Conservation (phyloP, 148 eudicot genomes). For the Rhododendron ferrugineum region DNA sequence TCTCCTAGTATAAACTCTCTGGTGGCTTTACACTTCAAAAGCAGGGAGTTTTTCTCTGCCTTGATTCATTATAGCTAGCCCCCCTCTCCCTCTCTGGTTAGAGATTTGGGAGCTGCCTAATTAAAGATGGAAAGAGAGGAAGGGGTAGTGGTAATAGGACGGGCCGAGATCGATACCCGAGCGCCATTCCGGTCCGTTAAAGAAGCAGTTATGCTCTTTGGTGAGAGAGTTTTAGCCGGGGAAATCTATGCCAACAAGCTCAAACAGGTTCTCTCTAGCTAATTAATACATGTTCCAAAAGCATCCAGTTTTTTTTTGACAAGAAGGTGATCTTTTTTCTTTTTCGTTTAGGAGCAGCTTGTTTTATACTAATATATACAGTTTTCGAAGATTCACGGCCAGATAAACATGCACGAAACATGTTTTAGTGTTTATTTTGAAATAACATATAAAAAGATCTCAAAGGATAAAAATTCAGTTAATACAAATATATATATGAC, state of each 20-base stretch:
- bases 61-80: constrained; percentile 3
- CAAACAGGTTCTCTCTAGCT: constrained; percentile 45
- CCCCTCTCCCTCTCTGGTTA: background rate
- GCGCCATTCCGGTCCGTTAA: constrained; percentile 77
- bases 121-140: constrained; percentile 32
- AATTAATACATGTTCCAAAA: background rate
- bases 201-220: constrained; percentile 75
- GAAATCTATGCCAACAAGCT: constrained; percentile 65
- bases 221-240: constrained; percentile 71
- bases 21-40: background rate
- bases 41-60: background rate
- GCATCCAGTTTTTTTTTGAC: background rate
- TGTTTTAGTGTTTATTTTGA: background rate
- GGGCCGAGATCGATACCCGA: constrained; percentile 61
- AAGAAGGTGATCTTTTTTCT: no score
- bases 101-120: background rate
- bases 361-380: background rate
- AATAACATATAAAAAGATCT: no score
- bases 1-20: background rate
- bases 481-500: background rate
- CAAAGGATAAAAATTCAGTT: background rate
- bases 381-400: background rate
- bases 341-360: background rate
- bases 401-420: background rate
- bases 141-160: constrained; percentile 51